Base-by-base conservation (phyloP, 371 early-diverging fungal genomes). In the Dinochytrium kinnereticum region DNA sequence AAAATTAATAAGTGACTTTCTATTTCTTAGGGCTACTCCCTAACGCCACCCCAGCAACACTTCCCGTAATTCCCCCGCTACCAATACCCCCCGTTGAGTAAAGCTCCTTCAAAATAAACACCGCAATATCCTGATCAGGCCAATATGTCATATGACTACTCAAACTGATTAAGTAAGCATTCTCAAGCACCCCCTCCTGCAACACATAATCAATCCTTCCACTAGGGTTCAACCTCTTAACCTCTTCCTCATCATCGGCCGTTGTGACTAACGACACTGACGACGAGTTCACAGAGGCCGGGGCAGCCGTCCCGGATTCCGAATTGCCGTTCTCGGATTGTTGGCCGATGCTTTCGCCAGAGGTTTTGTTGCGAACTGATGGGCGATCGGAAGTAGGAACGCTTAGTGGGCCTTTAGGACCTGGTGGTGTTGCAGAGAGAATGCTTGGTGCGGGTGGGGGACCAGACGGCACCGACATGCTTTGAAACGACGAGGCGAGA, bases 101-200 rank as follows among this genome's bases (percentile, higher is more conserved):
- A 0, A 82, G 73, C 72, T 82, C 82, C 28, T 75, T 68, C 24
- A 82, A 64, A 21, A 82, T 77, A 51, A 82, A 82, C 59, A 79
- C 69, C 31, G 82, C 80, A 64, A 78, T 73, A 38, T 93, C 93
- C 26, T 84, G 74, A 79, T 94, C 93, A 19, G 72, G 68, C 85
- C 95, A 94, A 75, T 94, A 94, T 31, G 86, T 88, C 84, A 92
- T 87, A 80, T 93, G 94, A 3, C 88, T 76, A 50, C 91, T 89
- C 50, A 94, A 82, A 38, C 93, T 91, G 37, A 87, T 88, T 61
- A 93, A 71, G 70, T 94, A 94, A 7, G 92, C 89, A 68, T 91
- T 91, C 74, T 93, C 94, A 50, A 94, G 80, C 37, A 92, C 77
- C 21, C 92, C 92, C 72, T 93, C 92, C 79, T 93, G 93, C 38